Base-by-base conservation (phyloP, 768 basidiomycete species). In the Neoboletus subvelutipes region DNA sequence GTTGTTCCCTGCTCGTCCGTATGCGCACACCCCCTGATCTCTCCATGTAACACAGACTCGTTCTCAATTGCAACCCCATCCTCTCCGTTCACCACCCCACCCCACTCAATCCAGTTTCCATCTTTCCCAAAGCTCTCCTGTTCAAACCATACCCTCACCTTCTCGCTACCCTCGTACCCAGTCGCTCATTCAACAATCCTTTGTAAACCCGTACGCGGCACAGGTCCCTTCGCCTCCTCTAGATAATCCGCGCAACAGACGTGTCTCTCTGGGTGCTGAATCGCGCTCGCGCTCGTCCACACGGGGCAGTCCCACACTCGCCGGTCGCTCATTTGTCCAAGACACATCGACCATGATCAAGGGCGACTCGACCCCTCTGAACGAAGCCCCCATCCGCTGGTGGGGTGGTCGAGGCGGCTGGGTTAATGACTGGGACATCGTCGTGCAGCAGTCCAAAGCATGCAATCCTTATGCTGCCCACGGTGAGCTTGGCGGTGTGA, bases 101-200 rank as follows among this genome's bases (percentile, higher is more conserved):
- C 26, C 29, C 13, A n/a, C 54, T 2, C 55, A 55, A 24, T 59
- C 66, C 2, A 52, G 57, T 28, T 46, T 52, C 20, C 48, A 48
- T 15, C 13, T 47, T 28, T n/a, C 55, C 8, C 52, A 60, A 17
- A n/a, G 36, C 2, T 49, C 50, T 2, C 61, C 58, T 4, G n/a
- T 45, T 31, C 64, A 57, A 26, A 28, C n/a, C 6, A 36, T 51
- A 1, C 24, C 50, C 3, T 58, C 64, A 2, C 36, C 49, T n/a
- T 36, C 59, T 34, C 56, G 52, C 24, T 64, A 43, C 15, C 24
- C 50, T 33, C 57, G 60, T 10, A 64, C 62, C 13, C 59, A 59
- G 18, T 67, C 63, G 1, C 49, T 59, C 17, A 57, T 65, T 18
- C 63, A 66, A 1, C 65, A 58, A 31, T 55, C 65, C 22, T 49